Conservation (phyloP, 1,139 yeast species). For the Geotrichum aggregatum region DNA sequence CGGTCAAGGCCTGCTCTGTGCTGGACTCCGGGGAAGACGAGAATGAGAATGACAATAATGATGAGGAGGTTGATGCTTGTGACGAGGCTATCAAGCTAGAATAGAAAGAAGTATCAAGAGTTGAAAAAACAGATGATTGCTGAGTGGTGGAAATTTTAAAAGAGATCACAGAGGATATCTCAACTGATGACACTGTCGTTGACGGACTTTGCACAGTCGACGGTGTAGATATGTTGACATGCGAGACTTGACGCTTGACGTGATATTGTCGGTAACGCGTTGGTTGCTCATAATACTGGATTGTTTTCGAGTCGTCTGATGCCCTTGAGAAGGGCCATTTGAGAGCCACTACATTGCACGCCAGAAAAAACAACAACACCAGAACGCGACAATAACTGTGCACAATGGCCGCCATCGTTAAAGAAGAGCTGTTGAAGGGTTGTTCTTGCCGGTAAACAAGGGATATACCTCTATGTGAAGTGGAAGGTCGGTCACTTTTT, state of each 20-base stretch:
- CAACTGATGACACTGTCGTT: neutral
- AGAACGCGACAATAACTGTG: neutral
- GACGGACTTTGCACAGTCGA: neutral
- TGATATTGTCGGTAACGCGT: conserved; percentile 1
- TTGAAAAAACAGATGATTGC: neutral
- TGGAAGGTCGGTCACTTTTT: neutral
- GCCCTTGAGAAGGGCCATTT: neutral
- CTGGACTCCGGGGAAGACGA: neutral
- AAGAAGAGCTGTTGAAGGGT: neutral
- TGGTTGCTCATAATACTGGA: neutral
- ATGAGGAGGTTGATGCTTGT: neutral
- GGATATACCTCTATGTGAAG: too few relatives aligned
- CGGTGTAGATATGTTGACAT: conserved; percentile 15
- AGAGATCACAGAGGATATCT: neutral
- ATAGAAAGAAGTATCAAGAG: conserved; percentile 3
- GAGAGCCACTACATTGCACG: neutral
- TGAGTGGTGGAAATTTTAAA: neutral
- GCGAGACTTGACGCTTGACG: conserved; percentile 10
- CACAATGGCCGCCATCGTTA: conserved; percentile 1
- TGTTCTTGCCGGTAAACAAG: neutral
- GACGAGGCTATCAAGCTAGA: conserved; percentile 11
- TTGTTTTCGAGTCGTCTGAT: neutral
- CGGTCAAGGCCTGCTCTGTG: conserved; percentile 5
- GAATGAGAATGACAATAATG: neutral
- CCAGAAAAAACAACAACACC: neutral